Conservation (phyloP, 2,329 filamentous ascomycete species). For the Fusarium sp. region DNA sequence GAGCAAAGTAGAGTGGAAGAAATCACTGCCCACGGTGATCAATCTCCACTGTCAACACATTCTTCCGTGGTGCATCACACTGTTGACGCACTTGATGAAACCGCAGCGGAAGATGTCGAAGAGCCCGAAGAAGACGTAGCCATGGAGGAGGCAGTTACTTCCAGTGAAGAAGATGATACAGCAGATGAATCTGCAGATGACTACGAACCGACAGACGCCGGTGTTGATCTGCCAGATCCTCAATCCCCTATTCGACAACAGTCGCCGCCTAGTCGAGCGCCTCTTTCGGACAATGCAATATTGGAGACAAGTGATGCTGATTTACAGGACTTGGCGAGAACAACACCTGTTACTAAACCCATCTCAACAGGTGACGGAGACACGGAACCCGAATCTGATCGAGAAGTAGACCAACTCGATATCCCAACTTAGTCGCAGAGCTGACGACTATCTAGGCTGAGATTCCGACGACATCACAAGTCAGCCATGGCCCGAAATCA, state of each 20-base stretch:
- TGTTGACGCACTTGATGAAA: neutral
- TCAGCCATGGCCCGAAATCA: constrained; percentile 26
- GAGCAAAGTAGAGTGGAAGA: neutral
- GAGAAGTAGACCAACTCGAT: constrained; percentile 62
- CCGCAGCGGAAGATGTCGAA: constrained; percentile 6
- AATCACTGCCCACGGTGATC: neutral
- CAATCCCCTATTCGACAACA: constrained; percentile 16
- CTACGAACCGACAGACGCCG: constrained; percentile 70
- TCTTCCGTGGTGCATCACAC: constrained; percentile 2
- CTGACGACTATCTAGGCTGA: constrained; percentile 46
- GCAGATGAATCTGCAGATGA: constrained; percentile 60
- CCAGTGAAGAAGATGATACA: constrained; percentile 48
- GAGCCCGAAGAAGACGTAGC: constrained; percentile 41
- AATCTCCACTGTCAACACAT: neutral
- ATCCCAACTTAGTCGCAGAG: constrained; percentile 17
- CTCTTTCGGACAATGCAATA: constrained; percentile 40
- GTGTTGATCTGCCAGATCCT: constrained; percentile 30
- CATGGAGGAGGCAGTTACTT: constrained; percentile 45
- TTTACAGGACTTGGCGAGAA: constrained; percentile 43
- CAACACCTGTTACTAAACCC: constrained; percentile 46
- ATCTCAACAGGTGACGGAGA: constrained; percentile 52
- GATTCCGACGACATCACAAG: constrained; percentile 8
- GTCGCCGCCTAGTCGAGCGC: constrained; percentile 19
- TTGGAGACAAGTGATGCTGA: constrained; percentile 50
- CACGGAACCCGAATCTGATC: constrained; percentile 47